Base-by-base conservation (phyloP, 345 rosid genomes). In the Erodium maritimum region DNA sequence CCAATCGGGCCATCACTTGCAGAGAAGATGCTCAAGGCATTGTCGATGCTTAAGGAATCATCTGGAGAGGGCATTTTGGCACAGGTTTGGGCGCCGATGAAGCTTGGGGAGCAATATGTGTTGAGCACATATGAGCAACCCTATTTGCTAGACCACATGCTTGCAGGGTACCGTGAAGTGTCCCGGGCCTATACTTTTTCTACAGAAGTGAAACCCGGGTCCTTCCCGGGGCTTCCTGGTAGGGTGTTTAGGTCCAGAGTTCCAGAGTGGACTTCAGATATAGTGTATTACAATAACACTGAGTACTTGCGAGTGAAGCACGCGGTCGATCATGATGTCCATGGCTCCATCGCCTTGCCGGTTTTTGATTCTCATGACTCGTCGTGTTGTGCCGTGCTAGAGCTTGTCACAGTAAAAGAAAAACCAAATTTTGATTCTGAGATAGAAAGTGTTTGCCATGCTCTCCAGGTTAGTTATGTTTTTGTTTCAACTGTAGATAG, bases 181-280 rank as follows among this genome's bases (percentile, higher is more conserved):
- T 91, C 98, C 0, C 80, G 88, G 77, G 65, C 69, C 6, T 91
- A 58, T 68, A 78, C 81, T 22, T 91, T 91, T 79, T 73, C 98
- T 22, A 80, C 90, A 17, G 95, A 84, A 55, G 59, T 34, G 52
- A 82, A 80, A 65, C 75, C 82, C 1, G 79, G 81, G 33, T 71
- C 77, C 24, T 72, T 72, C 20, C 85, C 70, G 0, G 98, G 98
- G 61, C 90, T 91, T 58, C 96, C 98, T 52, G 98, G 98, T 13
- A 85, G 98, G 59, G 98, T 91, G 3, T 91, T 84, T 62, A 72
- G 60, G 50, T 88, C 96, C 23, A 88, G 80, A 72, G 81, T 86
- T 75, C 90, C 95, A 19, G 96, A 88, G 66, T 88, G 98, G 98
- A 88, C 96, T 57, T 91, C 98, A 2, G 80, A 88, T 69, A 77